Evolutionary conservation across 345 rosid species (phyloP).

Genomic region (Zanthoxylum bungeanum): DNA sequence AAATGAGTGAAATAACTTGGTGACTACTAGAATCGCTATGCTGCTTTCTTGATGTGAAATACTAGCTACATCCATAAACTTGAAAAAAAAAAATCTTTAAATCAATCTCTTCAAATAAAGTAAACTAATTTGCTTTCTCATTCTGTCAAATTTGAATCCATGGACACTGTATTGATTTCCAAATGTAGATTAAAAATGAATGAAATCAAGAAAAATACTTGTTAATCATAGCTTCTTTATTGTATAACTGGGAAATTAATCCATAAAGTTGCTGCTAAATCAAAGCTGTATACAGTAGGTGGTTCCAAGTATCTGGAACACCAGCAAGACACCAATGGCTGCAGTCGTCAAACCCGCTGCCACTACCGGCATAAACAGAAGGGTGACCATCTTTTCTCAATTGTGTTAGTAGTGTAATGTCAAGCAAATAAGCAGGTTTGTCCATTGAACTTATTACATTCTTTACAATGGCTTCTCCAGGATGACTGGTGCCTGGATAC

Average conservation of each 20-base stretch:
- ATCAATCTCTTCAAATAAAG: not conserved
- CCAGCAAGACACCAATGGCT: constrained; percentile 89
- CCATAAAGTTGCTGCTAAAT: not conserved
- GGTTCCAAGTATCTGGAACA: constrained; percentile 74
- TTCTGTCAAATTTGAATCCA: not conserved
- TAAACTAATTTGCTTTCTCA: not conserved
- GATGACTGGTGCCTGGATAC: constrained; percentile 28
- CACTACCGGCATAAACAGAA: constrained; percentile 40
- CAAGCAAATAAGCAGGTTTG: constrained; percentile 47
- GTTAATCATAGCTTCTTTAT: not conserved
- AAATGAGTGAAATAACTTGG: not conserved
- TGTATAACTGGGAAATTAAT: not conserved
- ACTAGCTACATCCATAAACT: not conserved
- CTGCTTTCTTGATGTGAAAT: not conserved
- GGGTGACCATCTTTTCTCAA: constrained; percentile 72
- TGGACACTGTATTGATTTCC: not conserved
- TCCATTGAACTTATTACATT: constrained; percentile 38
- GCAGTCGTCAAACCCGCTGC: constrained; percentile 34
- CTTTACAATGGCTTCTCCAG: constrained; percentile 40
- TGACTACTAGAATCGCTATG: not conserved
- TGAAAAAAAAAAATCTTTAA: not conserved
- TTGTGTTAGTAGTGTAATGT: constrained; percentile 52
- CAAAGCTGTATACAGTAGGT: constrained; percentile 40
- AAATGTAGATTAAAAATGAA: not conserved
- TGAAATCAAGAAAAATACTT: not conserved